Evolutionary conservation across 2,329 filamentous ascomycete genomes (phyloP), one percentile per base, ranked within the genome.

Genomic region (Plectosphaerella cucumerina): DNA sequence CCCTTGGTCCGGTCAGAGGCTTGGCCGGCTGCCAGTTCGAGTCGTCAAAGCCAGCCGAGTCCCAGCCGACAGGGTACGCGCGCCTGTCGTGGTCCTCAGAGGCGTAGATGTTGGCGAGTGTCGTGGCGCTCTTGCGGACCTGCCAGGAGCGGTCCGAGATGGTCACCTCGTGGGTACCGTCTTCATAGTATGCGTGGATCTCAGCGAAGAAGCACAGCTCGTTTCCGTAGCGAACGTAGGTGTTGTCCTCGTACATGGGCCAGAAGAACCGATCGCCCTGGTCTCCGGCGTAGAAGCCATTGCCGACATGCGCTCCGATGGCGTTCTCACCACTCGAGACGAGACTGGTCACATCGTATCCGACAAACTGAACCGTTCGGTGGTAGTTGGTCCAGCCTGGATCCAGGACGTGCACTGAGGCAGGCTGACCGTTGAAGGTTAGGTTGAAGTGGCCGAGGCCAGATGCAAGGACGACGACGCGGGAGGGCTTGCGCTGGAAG

Each of bases 201-300:
- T 71, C 68, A 1, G 64, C 64, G 48, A 71, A 71, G 60, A 71
- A 70, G 53, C 69, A 70, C 3, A 71, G 52, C 50, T 71, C 69
- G 46, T 70, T 70, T 3, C 65, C 65, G 50, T 68, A 68, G 2
- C 65, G 60, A 4, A 68, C 65, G 31, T 69, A 71, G 0, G 69
- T 71, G 35, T 71, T 70, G 53, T 71, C 69, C 53, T 72, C 68
- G 35, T 71, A 71, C 60, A 64, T 69, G 14, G 68, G 68, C 69
- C 69, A 71, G 56, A 72, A 71, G 59, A 71, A 72, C 6, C 68
- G 65, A 44, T 72, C 67, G 10, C 68, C 68, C 43, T 71, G 65
- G 33, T 71, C 68, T 3, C 72, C 72, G 8, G 71, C 71, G 41
- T 73, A 74, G 56, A 74, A 75, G 0, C 72, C 72, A 31, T 75